Evolutionary conservation across 306 rosid genomes (phyloP).

Genomic region (Prunus fruticosa): DNA sequence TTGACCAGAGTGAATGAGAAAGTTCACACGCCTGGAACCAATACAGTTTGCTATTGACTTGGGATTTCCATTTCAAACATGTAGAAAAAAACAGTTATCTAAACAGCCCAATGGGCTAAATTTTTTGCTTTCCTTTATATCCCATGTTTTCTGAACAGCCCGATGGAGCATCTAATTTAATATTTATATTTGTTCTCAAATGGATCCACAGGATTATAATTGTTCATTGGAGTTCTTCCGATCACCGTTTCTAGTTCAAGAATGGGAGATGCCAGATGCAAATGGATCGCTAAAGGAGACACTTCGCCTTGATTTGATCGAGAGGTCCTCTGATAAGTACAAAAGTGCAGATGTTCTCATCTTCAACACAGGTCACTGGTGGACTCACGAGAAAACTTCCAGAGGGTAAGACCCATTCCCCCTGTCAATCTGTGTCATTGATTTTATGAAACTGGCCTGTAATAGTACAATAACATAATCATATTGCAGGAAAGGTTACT

Average conservation of each 20-base stretch:
- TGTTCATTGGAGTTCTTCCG: conserved; percentile 27
- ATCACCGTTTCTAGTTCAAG: conserved; percentile 30
- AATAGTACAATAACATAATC: neutral
- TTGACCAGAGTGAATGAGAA: neutral
- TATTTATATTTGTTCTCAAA: neutral
- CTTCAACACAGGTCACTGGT: conserved; percentile 30
- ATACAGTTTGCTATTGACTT: neutral
- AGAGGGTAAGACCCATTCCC: conserved; percentile 4
- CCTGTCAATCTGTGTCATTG: neutral
- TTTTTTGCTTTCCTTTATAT: neutral
- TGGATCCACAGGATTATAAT: conserved; percentile 21
- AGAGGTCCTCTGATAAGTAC: conserved; percentile 20
- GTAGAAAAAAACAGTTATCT: neutral
- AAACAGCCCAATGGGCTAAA: neutral
- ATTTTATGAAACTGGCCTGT: neutral
- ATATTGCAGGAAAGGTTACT: conserved; percentile 23
- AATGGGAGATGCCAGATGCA: conserved; percentile 15
- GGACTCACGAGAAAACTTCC: conserved; percentile 33
- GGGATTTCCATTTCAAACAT: neutral
- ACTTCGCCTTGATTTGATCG: conserved; percentile 21
- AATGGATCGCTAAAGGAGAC: conserved; percentile 22
- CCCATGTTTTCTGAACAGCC: neutral
- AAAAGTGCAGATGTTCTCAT: conserved; percentile 22
- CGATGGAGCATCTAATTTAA: neutral
- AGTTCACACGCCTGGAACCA: neutral